Evolutionary conservation across 148 eudicot genomes (phyloP), one percentile per base, ranked within the genome.

Genomic region (Cornus florida): DNA sequence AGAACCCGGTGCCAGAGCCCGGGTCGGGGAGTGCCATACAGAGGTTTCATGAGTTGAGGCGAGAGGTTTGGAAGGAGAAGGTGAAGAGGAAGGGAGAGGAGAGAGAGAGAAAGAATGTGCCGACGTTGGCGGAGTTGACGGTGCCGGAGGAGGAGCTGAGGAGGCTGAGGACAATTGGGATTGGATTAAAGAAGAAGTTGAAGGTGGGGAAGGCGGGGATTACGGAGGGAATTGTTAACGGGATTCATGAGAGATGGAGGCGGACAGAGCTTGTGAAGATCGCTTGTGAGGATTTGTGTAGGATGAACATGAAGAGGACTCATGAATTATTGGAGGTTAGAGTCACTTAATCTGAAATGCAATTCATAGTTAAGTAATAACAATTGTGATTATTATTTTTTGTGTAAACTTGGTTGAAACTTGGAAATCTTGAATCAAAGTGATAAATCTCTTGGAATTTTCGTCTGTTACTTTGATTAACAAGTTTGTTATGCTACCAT

Each of bases 221-320:
- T 64, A 96, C 97, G 5, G 98, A 93, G 67, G 99, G 99, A 78
- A 72, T 96, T 78, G 93, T 96, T 75, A 96, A 96, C 82, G 97
- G 98, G 77, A 91, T 96, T 77, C 99, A 96, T 81, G 98, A 96
- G 70, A 89, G 98, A 75, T 96, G 99, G 99, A 89, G 97, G 83
- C 77, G 66, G 24, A n/a, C 71, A 19, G 97, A 95, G 83, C 85
- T 95, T 56, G 97, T 95, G 35, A 95, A 85, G 90, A 83, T 95
- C 82, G 81, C 74, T 9, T 86, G 90, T 60, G 95, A 95, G 75
- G 99, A 95, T 91, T 81, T 95, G 64, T 93, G 88, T 80, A 87
- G 83, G 85, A 69, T 92, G 78, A 95, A 95, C 73, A 95, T 95
- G 97, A 90, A 89, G 86, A 92, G 99, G 87, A 95, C 97, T 76